Percentiles rank a stretch among this genome's conserved stretches.
Conservation (phyloP, 306 rosid genomes). For the Erythrophleum fordii region DNA sequence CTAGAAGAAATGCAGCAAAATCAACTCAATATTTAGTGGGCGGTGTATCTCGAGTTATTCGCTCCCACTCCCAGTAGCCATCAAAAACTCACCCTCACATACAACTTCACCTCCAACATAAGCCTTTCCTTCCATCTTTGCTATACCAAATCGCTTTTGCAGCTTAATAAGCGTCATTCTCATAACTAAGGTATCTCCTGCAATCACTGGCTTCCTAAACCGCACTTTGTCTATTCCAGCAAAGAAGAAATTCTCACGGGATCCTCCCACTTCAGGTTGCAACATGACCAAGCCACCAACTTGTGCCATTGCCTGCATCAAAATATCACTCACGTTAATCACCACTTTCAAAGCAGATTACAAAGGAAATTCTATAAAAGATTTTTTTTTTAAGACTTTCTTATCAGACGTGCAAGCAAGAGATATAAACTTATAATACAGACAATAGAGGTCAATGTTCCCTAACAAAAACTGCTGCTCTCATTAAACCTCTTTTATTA, state of each 20-base stretch:
- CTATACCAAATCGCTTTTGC: slow-evolving; percentile 88
- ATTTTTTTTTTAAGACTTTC: background rate
- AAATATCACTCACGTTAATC: slow-evolving; percentile 30
- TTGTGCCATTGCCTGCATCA: slow-evolving; percentile 91
- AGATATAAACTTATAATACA: background rate
- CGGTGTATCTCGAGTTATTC: slow-evolving; percentile 31
- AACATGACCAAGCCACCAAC: slow-evolving; percentile 92
- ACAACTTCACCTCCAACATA: slow-evolving; percentile 92
- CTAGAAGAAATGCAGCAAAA: slow-evolving; percentile 28
- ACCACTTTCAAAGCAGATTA: background rate
- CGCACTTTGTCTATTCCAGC: slow-evolving; percentile 94
- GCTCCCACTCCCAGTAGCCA: slow-evolving; percentile 59
- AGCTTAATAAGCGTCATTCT: slow-evolving; percentile 86
- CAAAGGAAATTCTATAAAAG: background rate
- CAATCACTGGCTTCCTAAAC: slow-evolving; percentile 87
- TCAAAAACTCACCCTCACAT: slow-evolving; percentile 90
- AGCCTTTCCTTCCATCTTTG: slow-evolving; percentile 96
- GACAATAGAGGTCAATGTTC: background rate
- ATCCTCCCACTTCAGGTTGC: slow-evolving; percentile 92
- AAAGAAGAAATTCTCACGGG: slow-evolving; percentile 83
- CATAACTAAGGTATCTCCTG: slow-evolving; percentile 94
- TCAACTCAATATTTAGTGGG: slow-evolving; percentile 27
- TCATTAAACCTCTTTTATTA: slow-evolving; percentile 46
- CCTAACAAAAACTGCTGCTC: slow-evolving; percentile 40
- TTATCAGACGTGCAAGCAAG: background rate